Base-by-base conservation (phyloP, 805 yeast genomes). In the Wickerhamiella nectarea region DNA sequence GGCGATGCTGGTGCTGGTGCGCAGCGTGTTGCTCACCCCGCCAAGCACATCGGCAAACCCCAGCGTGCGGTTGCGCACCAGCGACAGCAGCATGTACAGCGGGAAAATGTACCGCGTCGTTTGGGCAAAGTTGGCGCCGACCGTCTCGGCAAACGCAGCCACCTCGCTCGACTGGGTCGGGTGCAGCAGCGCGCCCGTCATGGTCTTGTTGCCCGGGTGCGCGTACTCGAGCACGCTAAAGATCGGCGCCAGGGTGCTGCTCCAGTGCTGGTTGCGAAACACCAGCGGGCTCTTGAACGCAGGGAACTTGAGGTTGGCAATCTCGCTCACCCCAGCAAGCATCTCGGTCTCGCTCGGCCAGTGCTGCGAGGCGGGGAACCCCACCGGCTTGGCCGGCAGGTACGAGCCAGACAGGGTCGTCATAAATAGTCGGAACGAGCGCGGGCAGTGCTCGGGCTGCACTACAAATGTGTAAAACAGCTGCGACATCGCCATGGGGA, bases 401-500 rank as follows among this genome's bases (percentile, higher is more conserved):
- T 59, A 61, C 7, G 54, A 54, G 15, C 57, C 54, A 18, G 61
- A 50, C 34, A 62, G 49, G 31, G 43, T 37, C 20, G 50, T 45
- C 58, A 66, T 50, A 15, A 61, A 35, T 14, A 49, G 44, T 20
- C 46, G 50, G 52, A 66, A 61, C 29, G 52, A 49, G 18, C 43
- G 38, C 1, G 69, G 66, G 20, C 60, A 53, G 33, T 54, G 49
- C 28, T 62, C 66, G 4, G 61, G 63, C 40, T 61, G 56, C 43
- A 56, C 52, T 28, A 62, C 49, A 41, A 60, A 58, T 5, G 62
- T 46, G 48, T 62, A 53, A 44, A 66, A 56, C 40, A 66, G 57
- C 52, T 65, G 68, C 12, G 62, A 54, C 46, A 59, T 54, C 14
- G 69, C 64, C 14, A 62, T 44, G 3, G 70, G 70, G 51, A 65